Conservation (phyloP, 2,329 filamentous ascomycete species). For the Cercospora janseana region DNA sequence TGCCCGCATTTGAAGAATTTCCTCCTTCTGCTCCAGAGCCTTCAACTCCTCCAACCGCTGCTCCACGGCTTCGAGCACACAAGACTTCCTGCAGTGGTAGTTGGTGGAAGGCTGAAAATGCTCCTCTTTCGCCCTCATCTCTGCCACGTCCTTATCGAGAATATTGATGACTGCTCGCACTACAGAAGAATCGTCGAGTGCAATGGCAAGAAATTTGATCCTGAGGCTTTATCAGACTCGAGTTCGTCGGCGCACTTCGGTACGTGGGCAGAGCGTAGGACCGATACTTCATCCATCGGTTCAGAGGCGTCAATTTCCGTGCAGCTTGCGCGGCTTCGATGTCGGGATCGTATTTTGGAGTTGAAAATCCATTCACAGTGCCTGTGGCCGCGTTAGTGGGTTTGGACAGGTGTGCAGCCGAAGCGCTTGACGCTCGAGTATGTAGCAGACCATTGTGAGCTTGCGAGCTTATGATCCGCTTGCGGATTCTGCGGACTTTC, state of each 20-base stretch:
- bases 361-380: background rate
- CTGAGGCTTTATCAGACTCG: background rate
- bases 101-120: background rate
- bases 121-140: background rate
- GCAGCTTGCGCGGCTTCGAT: background rate
- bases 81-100: conserved; percentile 4
- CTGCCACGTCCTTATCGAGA: background rate
- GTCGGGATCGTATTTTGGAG: background rate
- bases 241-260: background rate
- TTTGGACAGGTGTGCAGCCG: background rate
- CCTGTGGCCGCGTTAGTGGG: background rate
- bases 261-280: background rate
- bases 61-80: conserved; percentile 2
- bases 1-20: too few species aligned
- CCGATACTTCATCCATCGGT: background rate
- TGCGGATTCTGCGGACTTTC: background rate
- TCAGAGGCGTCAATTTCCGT: background rate
- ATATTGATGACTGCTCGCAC: background rate
- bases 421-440: background rate
- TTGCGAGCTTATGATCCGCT: background rate
- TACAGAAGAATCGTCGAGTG: background rate
- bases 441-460: background rate
- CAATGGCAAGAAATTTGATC: background rate
- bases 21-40: background rate
- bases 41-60: background rate